A percentile compares a stretch with the other conserved stretches of the same genome.
Evolutionary conservation across 305 asterid genomes (phyloP).

Genomic region (Petunia hybrid): DNA sequence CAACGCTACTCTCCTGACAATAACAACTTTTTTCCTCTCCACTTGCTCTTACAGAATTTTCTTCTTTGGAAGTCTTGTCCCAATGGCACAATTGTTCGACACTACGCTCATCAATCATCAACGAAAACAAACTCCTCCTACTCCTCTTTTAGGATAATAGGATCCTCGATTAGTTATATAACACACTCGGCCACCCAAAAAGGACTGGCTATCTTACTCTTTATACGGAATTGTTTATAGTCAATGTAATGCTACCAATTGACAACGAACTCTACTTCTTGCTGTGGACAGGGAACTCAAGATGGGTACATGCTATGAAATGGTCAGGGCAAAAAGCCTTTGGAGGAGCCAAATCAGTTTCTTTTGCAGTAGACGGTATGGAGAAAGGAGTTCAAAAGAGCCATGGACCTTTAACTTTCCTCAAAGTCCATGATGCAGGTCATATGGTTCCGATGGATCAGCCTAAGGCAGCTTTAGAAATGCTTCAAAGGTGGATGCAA

Average conservation of each 20-base stretch:
- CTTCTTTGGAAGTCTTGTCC: no score
- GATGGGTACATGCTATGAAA: constrained; percentile 65
- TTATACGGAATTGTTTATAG: neutral
- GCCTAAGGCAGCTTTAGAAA: constrained; percentile 61
- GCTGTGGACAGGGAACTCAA: constrained; percentile 56
- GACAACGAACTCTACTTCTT: constrained; percentile 1
- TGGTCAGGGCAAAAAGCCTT: constrained; percentile 61
- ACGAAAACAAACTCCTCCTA: no score
- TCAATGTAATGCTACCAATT: neutral
- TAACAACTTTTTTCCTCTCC: no score
- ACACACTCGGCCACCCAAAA: no score
- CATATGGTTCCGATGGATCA: constrained; percentile 93
- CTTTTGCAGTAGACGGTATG: constrained; percentile 50
- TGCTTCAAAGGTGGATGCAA: constrained; percentile 62
- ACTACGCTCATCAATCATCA: no score
- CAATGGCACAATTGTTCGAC: no score
- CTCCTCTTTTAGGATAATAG: no score
- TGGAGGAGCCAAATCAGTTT: constrained; percentile 34
- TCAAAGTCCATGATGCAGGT: constrained; percentile 66
- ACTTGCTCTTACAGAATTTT: no score
- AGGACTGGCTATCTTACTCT: neutral
- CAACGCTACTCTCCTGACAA: no score
- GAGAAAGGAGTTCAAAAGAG: constrained; percentile 53
- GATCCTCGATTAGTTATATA: no score
- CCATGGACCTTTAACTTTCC: constrained; percentile 56